Conservation (phyloP, 306 rosid species). For the Cucumis hystrix region DNA sequence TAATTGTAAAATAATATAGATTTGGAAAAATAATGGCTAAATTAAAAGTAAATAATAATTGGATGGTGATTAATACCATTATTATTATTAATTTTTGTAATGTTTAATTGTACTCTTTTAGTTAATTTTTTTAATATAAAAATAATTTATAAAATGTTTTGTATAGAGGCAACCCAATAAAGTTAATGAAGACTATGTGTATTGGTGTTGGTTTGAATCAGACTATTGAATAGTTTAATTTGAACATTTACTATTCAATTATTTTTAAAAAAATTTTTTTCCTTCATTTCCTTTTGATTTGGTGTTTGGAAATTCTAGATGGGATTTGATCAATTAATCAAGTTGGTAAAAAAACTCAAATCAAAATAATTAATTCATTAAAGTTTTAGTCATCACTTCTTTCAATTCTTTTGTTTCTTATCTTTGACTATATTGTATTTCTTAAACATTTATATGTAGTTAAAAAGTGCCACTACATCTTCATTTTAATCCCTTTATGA, state of each 20-base stretch:
- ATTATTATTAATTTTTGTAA: too few relatives aligned
- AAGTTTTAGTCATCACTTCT: neutral
- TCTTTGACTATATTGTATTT: neutral
- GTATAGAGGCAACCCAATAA: neutral
- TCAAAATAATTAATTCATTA: neutral
- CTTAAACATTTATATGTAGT: neutral
- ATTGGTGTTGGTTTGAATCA: too few relatives aligned
- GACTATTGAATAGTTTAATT: too few relatives aligned
- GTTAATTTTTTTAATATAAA: too few relatives aligned
- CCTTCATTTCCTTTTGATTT: neutral
- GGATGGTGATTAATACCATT: too few relatives aligned
- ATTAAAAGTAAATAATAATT: too few relatives aligned
- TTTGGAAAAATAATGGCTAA: too few relatives aligned
- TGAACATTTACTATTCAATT: neutral
- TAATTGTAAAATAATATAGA: too few relatives aligned
- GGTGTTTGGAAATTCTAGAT: neutral
- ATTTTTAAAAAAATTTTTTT: neutral
- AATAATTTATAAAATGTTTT: too few relatives aligned
- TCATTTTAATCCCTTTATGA: neutral
- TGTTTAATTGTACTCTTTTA: too few relatives aligned
- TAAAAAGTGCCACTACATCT: neutral
- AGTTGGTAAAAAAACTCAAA: neutral
- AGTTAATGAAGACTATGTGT: too few relatives aligned
- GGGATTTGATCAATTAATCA: neutral
- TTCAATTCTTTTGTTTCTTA: neutral